These are phyloP conservation scores for Pseudocercospora fijiensis DNA, from an alignment of 2,329 filamentous ascomycete genomes.

Conservation along the genomic window DNA sequence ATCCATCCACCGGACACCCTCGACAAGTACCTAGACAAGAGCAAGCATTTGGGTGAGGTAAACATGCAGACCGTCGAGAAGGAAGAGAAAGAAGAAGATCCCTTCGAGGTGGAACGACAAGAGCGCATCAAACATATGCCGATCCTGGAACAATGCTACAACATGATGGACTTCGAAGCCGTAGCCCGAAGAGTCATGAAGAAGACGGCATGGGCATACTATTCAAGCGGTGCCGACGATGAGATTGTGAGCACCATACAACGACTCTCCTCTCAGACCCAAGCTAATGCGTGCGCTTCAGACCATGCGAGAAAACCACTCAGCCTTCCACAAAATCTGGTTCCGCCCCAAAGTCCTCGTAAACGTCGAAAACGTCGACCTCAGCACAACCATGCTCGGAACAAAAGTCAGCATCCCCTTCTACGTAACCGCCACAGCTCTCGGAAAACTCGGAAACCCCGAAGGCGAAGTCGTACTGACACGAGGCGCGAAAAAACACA, in stretches of 20 bases:
- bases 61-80: conserved; percentile 77
- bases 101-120: conserved; percentile 71
- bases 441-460: conserved; percentile 90
- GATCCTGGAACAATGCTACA: conserved; percentile 82
- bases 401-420: conserved; percentile 81
- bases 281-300: conserved; percentile 39
- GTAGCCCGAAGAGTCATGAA: conserved; percentile 91
- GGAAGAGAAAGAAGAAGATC: conserved; percentile 65
- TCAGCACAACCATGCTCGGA: conserved; percentile 90
- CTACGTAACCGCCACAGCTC: conserved; percentile 93
- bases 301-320: conserved; percentile 78
- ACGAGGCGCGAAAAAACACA: conserved; percentile 76
- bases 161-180: conserved; percentile 91
- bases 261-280: neutral
- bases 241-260: conserved; percentile 13
- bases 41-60: conserved; percentile 85
- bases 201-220: conserved; percentile 96
- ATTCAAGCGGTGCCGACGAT: conserved; percentile 88
- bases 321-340: conserved; percentile 95
- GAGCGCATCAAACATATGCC: conserved; percentile 70
- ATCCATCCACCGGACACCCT: conserved; percentile 88
- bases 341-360: conserved; percentile 88
- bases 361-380: conserved; percentile 84
- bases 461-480: conserved; percentile 94
- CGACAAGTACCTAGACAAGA: conserved; percentile 73